Base-by-base conservation (phyloP, 345 rosid species). In the Diplotaxis tenuifolia region DNA sequence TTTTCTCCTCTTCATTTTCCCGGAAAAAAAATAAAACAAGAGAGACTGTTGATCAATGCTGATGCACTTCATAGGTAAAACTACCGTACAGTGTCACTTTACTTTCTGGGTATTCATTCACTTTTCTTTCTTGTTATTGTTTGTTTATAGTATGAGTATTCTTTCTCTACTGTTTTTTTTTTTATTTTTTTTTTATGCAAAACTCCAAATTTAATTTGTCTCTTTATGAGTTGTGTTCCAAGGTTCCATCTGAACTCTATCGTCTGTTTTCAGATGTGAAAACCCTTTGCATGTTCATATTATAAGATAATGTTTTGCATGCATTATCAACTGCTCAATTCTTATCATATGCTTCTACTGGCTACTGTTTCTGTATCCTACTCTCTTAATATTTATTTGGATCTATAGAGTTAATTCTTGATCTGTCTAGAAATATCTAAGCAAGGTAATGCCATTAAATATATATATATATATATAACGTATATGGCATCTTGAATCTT, bases 261-360 rank as follows among this genome's bases (percentile, higher is more conserved):
- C 50, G 50, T 71, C 68, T 8, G 34, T 71, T 61, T 62, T 23
- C 68, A 21, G 67, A 50, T 71, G 52, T 32, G 9, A 47, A 71
- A 15, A n/a, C 7, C 36, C 2, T 61, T 49, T 71, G 75, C 75
- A 61, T 71, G 68, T 49, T 71, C 60, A 11, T n/a, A 10, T 1
- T 3, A 65, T 27, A 65, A 21, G 11, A 65, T 18, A 47, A 16
- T 47, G 10, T 18, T 12, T 53, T 34, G 68, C 75, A 71, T 71
- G 68, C 75, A 29, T 15, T 50, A 23, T 71, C 49, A 60, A 45
- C 50, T 42, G 18, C 18, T 40, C 7, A 42, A 42, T 42, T 7
- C 50, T 40, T 42, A 42, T 42, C 50, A 42, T 42, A 42, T 42
- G 50, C 18, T 42, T 42, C 18, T 42, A 42, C 18, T 42, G 50